These are phyloP conservation scores for Plectosphaerella cucumerina DNA, from an alignment of 2,329 filamentous ascomycete species.

Conservation along the genomic window DNA sequence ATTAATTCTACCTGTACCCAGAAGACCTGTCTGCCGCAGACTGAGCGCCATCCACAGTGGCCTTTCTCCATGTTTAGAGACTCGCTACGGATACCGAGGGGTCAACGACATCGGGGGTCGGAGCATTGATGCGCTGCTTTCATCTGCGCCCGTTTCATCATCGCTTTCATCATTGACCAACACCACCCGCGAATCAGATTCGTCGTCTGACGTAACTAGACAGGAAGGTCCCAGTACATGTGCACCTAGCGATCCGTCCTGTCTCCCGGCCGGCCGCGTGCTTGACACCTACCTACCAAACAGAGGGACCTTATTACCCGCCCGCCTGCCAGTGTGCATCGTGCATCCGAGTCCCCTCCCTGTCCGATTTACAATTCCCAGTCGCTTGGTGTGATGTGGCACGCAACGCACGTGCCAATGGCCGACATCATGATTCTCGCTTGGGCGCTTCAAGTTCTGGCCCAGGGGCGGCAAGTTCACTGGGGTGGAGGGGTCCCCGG, in stretches of 20 bases:
- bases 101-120: background rate
- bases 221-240: background rate
- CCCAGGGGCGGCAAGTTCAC: background rate
- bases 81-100: too few species aligned
- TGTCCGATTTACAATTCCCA: too few species aligned
- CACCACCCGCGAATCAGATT: background rate
- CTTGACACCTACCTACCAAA: too few species aligned
- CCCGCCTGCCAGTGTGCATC: too few species aligned
- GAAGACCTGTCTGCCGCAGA: too few species aligned
- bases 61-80: too few species aligned
- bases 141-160: slow-evolving; percentile 2
- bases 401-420: background rate
- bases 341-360: too few species aligned
- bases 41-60: too few species aligned
- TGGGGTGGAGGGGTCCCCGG: slow-evolving; percentile 1
- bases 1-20: too few species aligned
- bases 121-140: background rate
- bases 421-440: background rate
- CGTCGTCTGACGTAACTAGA: background rate
- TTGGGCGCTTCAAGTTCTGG: too few species aligned
- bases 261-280: background rate
- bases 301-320: too few species aligned
- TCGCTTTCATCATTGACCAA: slow-evolving; percentile 1
- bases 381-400: background rate
- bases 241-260: background rate